These are phyloP conservation scores for Xylariaceae sp. DNA, from an alignment of 2,329 filamentous ascomycete genomes.

Conservation along the genomic window DNA sequence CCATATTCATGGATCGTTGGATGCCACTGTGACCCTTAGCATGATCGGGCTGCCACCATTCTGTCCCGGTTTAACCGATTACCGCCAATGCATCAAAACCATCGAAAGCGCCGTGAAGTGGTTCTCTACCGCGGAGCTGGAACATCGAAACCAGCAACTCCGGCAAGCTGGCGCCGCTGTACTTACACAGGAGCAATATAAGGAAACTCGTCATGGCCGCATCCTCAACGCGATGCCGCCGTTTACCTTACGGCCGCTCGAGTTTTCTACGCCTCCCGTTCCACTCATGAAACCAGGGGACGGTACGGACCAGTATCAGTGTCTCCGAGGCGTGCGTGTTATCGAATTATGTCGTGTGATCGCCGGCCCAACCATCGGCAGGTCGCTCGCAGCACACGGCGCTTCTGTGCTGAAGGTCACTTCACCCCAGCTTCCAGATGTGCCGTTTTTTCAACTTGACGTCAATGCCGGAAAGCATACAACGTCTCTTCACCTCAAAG, in stretches of 20 bases:
- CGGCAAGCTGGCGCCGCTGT: slow-evolving; percentile 58
- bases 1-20: slow-evolving; percentile 71
- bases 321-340: slow-evolving; percentile 62
- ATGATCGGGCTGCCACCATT: slow-evolving; percentile 66
- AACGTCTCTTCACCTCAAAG: slow-evolving; percentile 59
- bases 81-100: slow-evolving; percentile 52
- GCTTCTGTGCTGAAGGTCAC: slow-evolving; percentile 71
- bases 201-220: slow-evolving; percentile 50
- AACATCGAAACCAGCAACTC: slow-evolving; percentile 51
- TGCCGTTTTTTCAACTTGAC: slow-evolving; percentile 69
- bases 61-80: slow-evolving; percentile 57
- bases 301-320: slow-evolving; percentile 31
- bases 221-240: slow-evolving; percentile 40
- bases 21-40: slow-evolving; percentile 63
- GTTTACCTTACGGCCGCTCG: slow-evolving; percentile 49
- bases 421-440: slow-evolving; percentile 61
- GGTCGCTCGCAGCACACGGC: slow-evolving; percentile 70
- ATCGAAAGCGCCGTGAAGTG: slow-evolving; percentile 57
- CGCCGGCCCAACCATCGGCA: slow-evolving; percentile 67
- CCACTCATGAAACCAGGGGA: slow-evolving; percentile 36
- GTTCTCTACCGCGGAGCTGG: slow-evolving; percentile 53
- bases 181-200: slow-evolving; percentile 57
- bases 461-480: slow-evolving; percentile 69
- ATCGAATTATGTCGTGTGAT: slow-evolving; percentile 73
- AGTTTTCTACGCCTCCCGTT: slow-evolving; percentile 45